phyloP scores from a whole-genome alignment of 495 filamentous ascomycete species.

The Chaetomium fimeti region DNA sequence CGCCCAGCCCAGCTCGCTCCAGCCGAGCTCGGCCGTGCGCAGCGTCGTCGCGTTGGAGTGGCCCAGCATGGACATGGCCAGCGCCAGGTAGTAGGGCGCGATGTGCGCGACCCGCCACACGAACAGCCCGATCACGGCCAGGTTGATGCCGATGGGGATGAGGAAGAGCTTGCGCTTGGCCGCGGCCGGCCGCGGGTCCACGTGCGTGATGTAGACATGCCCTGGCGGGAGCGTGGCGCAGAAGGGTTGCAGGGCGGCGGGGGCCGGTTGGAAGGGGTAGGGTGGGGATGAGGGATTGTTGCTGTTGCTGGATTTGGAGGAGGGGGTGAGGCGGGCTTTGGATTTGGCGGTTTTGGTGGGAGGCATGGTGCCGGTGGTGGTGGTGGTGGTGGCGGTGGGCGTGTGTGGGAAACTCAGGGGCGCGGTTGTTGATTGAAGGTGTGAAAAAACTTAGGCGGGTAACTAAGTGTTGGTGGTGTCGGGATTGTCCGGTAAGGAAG shows the following conservation, averaged over 20 bases:
- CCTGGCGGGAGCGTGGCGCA: constrained; percentile 56
- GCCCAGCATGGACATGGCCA: constrained; percentile 61
- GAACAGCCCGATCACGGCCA: constrained; percentile 57
- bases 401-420: too few species aligned
- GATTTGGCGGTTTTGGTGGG: constrained; percentile 25
- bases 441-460: neutral
- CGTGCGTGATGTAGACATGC: constrained; percentile 75
- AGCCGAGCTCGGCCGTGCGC: constrained; percentile 51
- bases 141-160: constrained; percentile 69
- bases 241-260: constrained; percentile 59
- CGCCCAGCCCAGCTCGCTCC: constrained; percentile 49
- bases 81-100: constrained; percentile 62
- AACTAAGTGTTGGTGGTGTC: too few species aligned
- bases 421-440: neutral
- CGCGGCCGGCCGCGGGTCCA: constrained; percentile 61
- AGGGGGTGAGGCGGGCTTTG: constrained; percentile 19
- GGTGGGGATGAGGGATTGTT: constrained; percentile 44
- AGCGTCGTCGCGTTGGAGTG: constrained; percentile 58
- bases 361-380: constrained; percentile 26
- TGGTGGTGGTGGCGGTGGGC: neutral
- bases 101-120: constrained; percentile 59
- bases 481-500: too few species aligned
- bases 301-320: constrained; percentile 18
- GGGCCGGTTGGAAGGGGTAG: constrained; percentile 61
- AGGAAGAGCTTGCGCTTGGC: constrained; percentile 76